Base-by-base conservation (phyloP, 345 rosid genomes). In the Pistacia atlantica region DNA sequence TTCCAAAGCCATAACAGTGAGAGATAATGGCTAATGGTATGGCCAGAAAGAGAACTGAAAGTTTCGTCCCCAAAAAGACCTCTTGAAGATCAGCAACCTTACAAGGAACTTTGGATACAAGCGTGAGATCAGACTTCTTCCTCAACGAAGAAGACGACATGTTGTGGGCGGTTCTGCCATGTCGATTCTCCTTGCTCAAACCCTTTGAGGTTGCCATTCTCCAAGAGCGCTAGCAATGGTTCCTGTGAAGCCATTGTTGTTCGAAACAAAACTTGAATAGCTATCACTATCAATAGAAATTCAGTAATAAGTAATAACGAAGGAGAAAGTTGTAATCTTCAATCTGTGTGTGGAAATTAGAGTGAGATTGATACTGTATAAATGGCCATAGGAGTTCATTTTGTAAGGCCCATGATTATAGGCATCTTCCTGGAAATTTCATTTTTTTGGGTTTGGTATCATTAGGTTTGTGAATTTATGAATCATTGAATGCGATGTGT, bases 61-160 rank as follows among this genome's bases (percentile, higher is more conserved):
- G 96, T 57, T 93, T 95, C 8, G 99, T 95, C 25, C 97, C 98
- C 14, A 93, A 74, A 77, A 95, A 74, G 69, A 95, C 96, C 84
- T 93, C 97, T 75, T 93, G 98, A 71, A 95, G 81, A 83, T 93
- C 92, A 6, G 92, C 69, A 12, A 95, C 71, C 2, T 80, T 81
- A 22, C 80, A 90, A 0, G 84, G 92, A 14, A 93, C 83, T 74
- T 84, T 90, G 0, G 90, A 87, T 22, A 92, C 87, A 33, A 93
- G 80, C 8, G 80, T 82, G 3, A 90, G 67, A 71, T 95, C 98
- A 37, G 98, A 95, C 76, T 86, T 93, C 77, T 89, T 93, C 76
- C 99, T 78, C 78, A 95, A 33, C 0, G 97, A 93, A 0, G 98
- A 92, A 1, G 97, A 91, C 0, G 97, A 95, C 98, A 86, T 84